Evolutionary conservation across 169 alveolate species (phyloP).

Genomic region (Amoebophrya sp.): DNA sequence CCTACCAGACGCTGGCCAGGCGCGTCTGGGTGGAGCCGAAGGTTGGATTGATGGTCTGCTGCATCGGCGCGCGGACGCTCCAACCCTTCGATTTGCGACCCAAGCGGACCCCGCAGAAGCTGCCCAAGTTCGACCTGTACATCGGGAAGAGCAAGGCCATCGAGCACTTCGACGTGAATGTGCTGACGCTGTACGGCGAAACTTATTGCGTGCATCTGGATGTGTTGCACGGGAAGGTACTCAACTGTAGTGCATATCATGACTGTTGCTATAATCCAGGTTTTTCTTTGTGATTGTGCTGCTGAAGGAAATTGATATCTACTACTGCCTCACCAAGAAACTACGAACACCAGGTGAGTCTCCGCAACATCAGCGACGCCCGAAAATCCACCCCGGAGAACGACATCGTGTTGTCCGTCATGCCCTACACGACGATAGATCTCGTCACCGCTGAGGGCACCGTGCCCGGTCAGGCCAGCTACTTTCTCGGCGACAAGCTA

Average conservation of each 20-base stretch:
- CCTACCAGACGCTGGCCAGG: constrained; percentile 34
- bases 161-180: constrained; percentile 38
- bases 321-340: too few relatives aligned
- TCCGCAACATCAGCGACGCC: constrained; percentile 41
- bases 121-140: not conserved
- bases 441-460: not conserved
- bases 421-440: not conserved
- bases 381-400: constrained; percentile 46
- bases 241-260: not conserved
- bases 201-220: constrained; percentile 48
- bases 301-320: too few relatives aligned
- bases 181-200: constrained; percentile 38
- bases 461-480: not conserved
- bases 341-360: constrained; percentile 31
- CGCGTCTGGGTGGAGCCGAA: constrained; percentile 41
- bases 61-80: constrained; percentile 44
- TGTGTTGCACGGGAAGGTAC: constrained; percentile 26
- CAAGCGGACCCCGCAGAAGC: not conserved
- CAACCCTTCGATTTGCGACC: constrained; percentile 39
- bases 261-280: too few relatives aligned
- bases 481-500: not conserved
- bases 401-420: constrained; percentile 41
- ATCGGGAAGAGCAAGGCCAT: constrained; percentile 38
- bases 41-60: constrained; percentile 16
- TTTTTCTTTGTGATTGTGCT: too few relatives aligned